Conservation (phyloP, 2,329 filamentous ascomycete genomes). For the Dactylella cylindrospora region DNA sequence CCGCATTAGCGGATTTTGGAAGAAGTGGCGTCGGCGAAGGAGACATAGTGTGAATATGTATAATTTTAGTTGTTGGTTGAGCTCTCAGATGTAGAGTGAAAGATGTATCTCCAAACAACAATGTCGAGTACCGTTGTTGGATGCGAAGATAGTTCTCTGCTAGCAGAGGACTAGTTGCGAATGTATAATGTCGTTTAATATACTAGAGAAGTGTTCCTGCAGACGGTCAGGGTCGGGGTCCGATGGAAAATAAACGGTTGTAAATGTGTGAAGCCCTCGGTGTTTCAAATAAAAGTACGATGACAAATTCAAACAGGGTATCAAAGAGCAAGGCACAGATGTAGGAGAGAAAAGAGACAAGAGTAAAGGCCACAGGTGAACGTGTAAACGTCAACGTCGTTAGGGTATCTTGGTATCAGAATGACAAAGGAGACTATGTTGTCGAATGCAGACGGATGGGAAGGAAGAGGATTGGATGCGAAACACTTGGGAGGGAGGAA, state of each 20-base stretch:
- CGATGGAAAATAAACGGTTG: not conserved
- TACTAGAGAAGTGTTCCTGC: slow-evolving; percentile 7
- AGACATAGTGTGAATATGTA: slow-evolving; percentile 20
- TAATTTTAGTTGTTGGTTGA: not conserved
- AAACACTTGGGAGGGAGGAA: slow-evolving; percentile 26
- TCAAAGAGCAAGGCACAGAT: slow-evolving; percentile 5
- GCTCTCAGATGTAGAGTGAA: not conserved
- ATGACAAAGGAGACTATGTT: not conserved
- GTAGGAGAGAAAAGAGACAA: slow-evolving; percentile 7
- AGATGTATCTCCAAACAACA: not conserved
- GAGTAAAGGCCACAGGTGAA: slow-evolving; percentile 13
- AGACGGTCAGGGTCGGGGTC: slow-evolving; percentile 6
- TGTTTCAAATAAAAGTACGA: not conserved
- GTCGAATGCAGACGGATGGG: slow-evolving; percentile 9
- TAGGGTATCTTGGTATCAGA: slow-evolving; percentile 42
- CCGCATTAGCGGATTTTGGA: slow-evolving; percentile 33
- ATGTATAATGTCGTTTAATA: slow-evolving; percentile 3
- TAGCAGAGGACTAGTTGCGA: slow-evolving; percentile 10
- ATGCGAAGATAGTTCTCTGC: slow-evolving; percentile 5
- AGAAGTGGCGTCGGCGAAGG: slow-evolving; percentile 24
- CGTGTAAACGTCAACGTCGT: slow-evolving; percentile 42
- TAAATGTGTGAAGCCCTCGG: no score
- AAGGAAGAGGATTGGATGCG: slow-evolving; percentile 13
- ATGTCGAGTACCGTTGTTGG: not conserved
- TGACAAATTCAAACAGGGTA: slow-evolving; percentile 17